A percentile compares a stretch with the other conserved stretches of the same genome.
Conservation (phyloP, 495 filamentous ascomycete genomes). For the Podospora sp. region DNA sequence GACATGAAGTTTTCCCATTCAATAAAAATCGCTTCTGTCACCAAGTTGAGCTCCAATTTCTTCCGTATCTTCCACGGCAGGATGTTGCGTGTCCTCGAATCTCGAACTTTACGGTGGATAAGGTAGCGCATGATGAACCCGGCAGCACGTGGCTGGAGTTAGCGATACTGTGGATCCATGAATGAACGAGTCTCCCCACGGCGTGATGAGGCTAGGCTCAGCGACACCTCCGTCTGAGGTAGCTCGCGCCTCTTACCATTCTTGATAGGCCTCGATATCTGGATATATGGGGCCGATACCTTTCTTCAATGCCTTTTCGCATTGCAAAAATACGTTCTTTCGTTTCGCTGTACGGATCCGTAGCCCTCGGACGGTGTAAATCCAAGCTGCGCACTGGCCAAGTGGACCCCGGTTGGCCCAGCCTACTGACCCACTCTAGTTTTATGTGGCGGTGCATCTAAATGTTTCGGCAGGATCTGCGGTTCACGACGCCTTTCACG, state of each 20-base stretch:
- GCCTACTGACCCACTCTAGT: not conserved
- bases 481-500: conserved; percentile 2
- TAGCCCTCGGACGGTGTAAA: not conserved
- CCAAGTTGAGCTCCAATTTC: not conserved
- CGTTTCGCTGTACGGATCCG: too few species aligned
- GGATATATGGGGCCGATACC: too few species aligned
- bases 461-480: conserved; percentile 10
- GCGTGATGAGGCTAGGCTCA: too few species aligned
- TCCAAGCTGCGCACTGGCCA: not conserved
- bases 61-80: not conserved
- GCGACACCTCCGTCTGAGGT: too few species aligned
- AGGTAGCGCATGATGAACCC: not conserved
- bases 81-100: not conserved
- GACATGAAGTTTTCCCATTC: too few species aligned
- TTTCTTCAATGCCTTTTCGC: too few species aligned
- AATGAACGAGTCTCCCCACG: too few species aligned
- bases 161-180: too few species aligned
- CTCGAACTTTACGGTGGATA: not conserved
- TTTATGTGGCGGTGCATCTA: conserved; percentile 13
- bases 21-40: too few species aligned
- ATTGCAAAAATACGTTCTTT: too few species aligned
- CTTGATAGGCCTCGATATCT: too few species aligned
- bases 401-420: not conserved
- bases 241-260: too few species aligned
- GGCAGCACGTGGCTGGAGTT: not conserved